Conservation (phyloP, 1,139 yeast species). For the Suhomyces bolitotheri region DNA sequence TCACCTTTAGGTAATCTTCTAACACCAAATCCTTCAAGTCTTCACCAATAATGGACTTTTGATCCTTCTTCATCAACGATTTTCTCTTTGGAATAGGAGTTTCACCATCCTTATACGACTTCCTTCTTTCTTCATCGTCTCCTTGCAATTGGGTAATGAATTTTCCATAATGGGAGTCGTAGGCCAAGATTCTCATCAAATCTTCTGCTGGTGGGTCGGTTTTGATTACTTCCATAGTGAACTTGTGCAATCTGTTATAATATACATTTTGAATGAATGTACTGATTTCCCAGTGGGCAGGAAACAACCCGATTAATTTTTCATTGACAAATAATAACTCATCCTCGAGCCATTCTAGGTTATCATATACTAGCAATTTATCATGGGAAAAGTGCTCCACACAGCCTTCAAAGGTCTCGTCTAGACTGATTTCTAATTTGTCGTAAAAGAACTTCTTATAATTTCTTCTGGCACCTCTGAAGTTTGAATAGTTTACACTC, state of each 20-base stretch:
- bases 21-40: constrained; percentile 60
- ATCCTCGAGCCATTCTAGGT: constrained; percentile 81
- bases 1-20: constrained; percentile 71
- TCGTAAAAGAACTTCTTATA: constrained; percentile 67
- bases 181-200: constrained; percentile 64
- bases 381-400: constrained; percentile 55
- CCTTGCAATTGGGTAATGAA: constrained; percentile 30
- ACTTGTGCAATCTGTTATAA: constrained; percentile 62
- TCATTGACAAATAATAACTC: constrained; percentile 69
- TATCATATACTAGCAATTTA: constrained; percentile 61
- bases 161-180: constrained; percentile 65
- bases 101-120: constrained; percentile 5
- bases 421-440: constrained; percentile 59
- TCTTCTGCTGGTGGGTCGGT: constrained; percentile 74
- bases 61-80: constrained; percentile 42
- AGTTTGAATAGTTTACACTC: constrained; percentile 31
- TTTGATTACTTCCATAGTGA: constrained; percentile 63
- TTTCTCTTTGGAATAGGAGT: constrained; percentile 25
- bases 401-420: constrained; percentile 68
- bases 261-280: constrained; percentile 64
- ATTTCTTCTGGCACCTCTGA: constrained; percentile 53
- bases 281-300: constrained; percentile 69
- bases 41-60: constrained; percentile 64
- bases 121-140: constrained; percentile 10
- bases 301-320: constrained; percentile 62